phyloP scores from a whole-genome alignment of 768 basidiomycete genomes.

The Tricholoma terreum region DNA sequence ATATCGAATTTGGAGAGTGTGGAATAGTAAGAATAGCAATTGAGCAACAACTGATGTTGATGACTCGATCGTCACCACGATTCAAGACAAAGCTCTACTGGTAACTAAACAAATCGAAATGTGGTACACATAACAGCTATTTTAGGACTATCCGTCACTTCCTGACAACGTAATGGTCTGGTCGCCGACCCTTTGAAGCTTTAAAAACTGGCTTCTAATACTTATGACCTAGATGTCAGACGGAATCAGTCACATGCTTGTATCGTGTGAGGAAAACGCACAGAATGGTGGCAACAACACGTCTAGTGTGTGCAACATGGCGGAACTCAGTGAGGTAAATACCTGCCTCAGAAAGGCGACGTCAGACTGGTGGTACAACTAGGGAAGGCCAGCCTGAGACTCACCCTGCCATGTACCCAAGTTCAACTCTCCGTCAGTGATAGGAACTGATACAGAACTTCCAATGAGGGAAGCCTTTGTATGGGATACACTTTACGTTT shows the following conservation, averaged over 20 bases:
- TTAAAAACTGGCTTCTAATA: neutral
- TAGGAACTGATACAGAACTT: conserved; percentile 76
- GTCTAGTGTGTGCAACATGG: conserved; percentile 59
- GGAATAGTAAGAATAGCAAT: too few relatives aligned
- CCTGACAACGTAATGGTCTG: too few relatives aligned
- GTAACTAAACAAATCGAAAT: too few relatives aligned
- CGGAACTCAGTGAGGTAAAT: conserved; percentile 90
- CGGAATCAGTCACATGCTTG: neutral
- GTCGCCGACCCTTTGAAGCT: too few relatives aligned
- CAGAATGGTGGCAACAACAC: conserved; percentile 81
- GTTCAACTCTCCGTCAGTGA: conserved; percentile 72
- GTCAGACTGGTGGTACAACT: neutral
- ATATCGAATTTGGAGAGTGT: too few relatives aligned
- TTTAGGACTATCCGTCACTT: too few relatives aligned
- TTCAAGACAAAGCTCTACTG: too few relatives aligned
- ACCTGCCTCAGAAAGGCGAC: conserved; percentile 36
- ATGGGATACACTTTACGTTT: conserved; percentile 70
- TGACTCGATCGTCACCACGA: too few relatives aligned
- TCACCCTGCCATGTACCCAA: conserved; percentile 93
- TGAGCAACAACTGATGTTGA: too few relatives aligned
- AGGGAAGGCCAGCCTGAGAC: conserved; percentile 9
- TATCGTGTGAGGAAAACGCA: conserved; percentile 29
- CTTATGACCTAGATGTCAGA: neutral
- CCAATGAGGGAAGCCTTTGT: conserved; percentile 88
- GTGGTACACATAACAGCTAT: too few relatives aligned